Evolutionary conservation across 257 asterid genomes (phyloP).

Genomic region (Parsonsia alboflavescens): DNA sequence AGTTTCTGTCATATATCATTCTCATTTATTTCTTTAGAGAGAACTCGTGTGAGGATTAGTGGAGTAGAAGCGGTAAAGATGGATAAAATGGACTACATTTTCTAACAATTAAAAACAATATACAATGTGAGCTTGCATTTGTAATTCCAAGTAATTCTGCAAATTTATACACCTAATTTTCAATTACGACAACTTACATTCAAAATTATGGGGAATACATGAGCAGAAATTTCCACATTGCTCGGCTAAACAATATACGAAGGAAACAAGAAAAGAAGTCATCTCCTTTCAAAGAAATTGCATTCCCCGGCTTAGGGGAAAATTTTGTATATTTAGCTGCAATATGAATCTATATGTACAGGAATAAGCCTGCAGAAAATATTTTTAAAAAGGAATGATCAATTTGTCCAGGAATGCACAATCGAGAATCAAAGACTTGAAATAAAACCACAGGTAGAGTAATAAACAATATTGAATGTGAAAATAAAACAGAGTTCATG

Average conservation of each 20-base stretch:
- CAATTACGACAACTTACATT: constrained; percentile 10
- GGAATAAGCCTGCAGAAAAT: constrained; percentile 8
- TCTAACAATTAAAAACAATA: neutral
- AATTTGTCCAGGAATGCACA: neutral
- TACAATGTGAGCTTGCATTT: neutral
- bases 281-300: neutral
- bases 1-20: too few relatives aligned
- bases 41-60: too few relatives aligned
- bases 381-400: neutral
- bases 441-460: neutral
- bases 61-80: neutral
- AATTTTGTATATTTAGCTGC: neutral
- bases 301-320: constrained; percentile 2
- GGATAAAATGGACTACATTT: neutral
- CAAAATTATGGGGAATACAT: neutral
- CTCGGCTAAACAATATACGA: constrained; percentile 6
- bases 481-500: neutral
- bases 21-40: too few relatives aligned
- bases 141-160: neutral
- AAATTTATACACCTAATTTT: constrained; percentile 4
- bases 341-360: constrained; percentile 26
- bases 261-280: neutral
- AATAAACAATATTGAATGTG: neutral
- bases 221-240: constrained; percentile 7
- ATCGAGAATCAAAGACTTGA: neutral